phyloP scores from a whole-genome alignment of 2,329 filamentous ascomycete genomes.

The Pestalotiopsis sp. region DNA sequence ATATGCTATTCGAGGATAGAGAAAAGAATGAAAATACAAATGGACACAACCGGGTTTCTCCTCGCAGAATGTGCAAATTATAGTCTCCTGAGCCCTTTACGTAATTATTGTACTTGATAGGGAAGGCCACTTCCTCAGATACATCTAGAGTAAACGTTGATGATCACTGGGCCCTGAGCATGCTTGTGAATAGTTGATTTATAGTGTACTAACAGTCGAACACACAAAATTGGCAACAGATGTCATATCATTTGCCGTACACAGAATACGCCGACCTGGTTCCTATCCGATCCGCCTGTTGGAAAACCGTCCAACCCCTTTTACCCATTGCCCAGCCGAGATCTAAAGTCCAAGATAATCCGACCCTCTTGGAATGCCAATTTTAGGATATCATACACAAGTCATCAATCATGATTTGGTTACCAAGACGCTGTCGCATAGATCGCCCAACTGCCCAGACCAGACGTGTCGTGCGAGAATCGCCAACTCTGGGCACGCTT shows the following conservation, averaged over 20 bases:
- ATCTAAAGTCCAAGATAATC: background rate
- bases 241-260: background rate
- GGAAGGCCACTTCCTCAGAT: too few relatives aligned
- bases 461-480: background rate
- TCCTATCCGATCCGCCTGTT: background rate
- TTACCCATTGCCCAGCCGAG: background rate
- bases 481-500: background rate
- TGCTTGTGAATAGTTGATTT: too few relatives aligned
- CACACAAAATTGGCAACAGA: background rate
- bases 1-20: too few relatives aligned
- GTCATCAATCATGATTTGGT: background rate
- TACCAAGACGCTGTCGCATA: background rate
- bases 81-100: too few relatives aligned
- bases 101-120: too few relatives aligned
- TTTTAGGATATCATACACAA: background rate
- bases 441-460: background rate
- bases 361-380: background rate
- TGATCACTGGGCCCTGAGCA: too few relatives aligned
- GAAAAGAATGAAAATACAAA: too few relatives aligned
- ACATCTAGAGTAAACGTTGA: too few relatives aligned
- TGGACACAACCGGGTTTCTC: too few relatives aligned
- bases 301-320: background rate
- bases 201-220: background rate
- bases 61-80: too few relatives aligned
- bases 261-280: background rate